A percentile compares a stretch with the other conserved stretches of the same genome.
Evolutionary conservation across 192 early-diverging fungal species (phyloP).

Genomic region (Anaeromyces robustus): DNA sequence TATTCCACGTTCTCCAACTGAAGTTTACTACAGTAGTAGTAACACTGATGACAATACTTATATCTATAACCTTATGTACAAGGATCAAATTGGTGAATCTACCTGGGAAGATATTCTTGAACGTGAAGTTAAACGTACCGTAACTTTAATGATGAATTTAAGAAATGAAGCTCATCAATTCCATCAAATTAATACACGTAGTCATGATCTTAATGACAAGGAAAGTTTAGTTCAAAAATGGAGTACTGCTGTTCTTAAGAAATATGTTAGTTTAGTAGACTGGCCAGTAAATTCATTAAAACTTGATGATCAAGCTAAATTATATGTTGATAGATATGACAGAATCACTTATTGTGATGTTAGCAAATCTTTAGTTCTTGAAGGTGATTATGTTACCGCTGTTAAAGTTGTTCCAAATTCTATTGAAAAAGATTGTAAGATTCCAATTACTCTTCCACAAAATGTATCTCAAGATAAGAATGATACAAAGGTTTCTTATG

Average conservation of each 20-base stretch:
- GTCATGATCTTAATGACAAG: not conserved
- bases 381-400: not conserved
- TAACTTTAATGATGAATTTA: not conserved
- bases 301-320: not conserved
- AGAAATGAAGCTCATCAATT: not conserved
- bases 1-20: not conserved
- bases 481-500: not conserved
- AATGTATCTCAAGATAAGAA: not conserved
- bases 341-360: not conserved
- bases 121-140: not conserved
- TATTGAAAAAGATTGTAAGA: not conserved
- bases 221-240: not conserved
- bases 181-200: not conserved
- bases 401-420: not conserved
- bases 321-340: not conserved
- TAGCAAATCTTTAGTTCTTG: not conserved
- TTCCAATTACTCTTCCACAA: not conserved
- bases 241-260: not conserved
- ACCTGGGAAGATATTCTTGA: not conserved
- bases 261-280: not conserved
- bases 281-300: not conserved
- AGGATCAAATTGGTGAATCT: not conserved
- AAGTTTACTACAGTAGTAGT: not conserved
- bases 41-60: not conserved
- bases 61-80: not conserved